Evolutionary conservation across 345 rosid species (phyloP), one percentile per base, ranked within the genome.

Genomic region (Gynandropsis gynandra): DNA sequence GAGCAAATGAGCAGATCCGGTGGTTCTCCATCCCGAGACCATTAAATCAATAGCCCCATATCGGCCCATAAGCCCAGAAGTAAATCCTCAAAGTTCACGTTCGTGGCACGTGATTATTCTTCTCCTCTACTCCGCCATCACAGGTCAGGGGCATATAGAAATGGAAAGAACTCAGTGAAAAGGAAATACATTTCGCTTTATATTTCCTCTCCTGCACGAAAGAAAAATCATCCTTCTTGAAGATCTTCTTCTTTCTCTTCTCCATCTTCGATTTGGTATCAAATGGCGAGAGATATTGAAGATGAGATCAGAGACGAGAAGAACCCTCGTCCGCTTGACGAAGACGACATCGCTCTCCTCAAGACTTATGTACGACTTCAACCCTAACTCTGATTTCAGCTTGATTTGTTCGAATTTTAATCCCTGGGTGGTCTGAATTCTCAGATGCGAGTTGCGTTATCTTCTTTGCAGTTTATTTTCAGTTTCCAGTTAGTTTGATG

Each of bases 301-400:
- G 86, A 79, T 0, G 88, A 80, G 52, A 62, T 79, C 60, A 76
- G 80, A 74, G 93, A 85, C 61, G 95, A 85, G 87, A 89, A 83
- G 80, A 83, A 83, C 57, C 90, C 90, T 16, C 81, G 76, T 1
- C 97, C 94, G n/a, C 87, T 83, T n/a, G 95, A 83, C 19, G 95
- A 85, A 63, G 97, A 83, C 57, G 97, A 89, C 37, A 83, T 89
- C 42, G 97, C 97, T 35, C 87, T 89, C 20, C 95, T 89, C 67
- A 89, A 89, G 59, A 89, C 94, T 52, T 89, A 89, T 29, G 97
- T 85, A 79, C 36, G 58, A 10, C 10, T 31, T 19, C 52, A 13
- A 47, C 59, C 55, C 49, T 52, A 56, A 53, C 15, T 37, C 52
- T n/a, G 20, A 11, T 45, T 24, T 1, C 11, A 13, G 17, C 9